phyloP scores from a whole-genome alignment of 495 filamentous ascomycete species.

The Patellaria atrata region DNA sequence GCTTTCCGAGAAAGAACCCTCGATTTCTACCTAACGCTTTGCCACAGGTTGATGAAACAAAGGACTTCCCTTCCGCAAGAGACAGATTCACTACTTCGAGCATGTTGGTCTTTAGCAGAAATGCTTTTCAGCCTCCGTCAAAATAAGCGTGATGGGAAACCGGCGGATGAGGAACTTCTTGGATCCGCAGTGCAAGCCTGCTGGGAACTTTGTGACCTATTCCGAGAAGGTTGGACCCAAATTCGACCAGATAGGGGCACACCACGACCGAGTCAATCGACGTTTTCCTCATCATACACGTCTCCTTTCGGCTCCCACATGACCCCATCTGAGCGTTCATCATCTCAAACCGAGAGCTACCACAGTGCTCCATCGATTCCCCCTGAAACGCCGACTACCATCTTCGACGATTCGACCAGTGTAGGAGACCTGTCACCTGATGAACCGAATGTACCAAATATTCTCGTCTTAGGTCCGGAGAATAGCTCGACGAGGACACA shows the following conservation, averaged over 20 bases:
- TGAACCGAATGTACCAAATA: constrained; percentile 60
- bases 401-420: constrained; percentile 92
- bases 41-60: constrained; percentile 90
- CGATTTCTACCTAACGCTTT: constrained; percentile 87
- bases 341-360: constrained; percentile 23
- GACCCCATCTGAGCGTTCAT: constrained; percentile 31
- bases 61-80: constrained; percentile 59
- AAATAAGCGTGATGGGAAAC: constrained; percentile 57
- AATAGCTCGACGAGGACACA: constrained; percentile 20
- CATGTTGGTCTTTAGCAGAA: constrained; percentile 83
- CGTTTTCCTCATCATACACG: constrained; percentile 34
- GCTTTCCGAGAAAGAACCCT: constrained; percentile 79
- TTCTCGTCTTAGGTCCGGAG: constrained; percentile 63
- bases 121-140: constrained; percentile 90
- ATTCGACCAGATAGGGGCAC: constrained; percentile 74
- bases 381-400: constrained; percentile 82
- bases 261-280: constrained; percentile 66
- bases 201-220: constrained; percentile 91
- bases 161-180: constrained; percentile 65
- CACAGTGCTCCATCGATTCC: constrained; percentile 25
- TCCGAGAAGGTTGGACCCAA: constrained; percentile 85
- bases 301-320: constrained; percentile 10
- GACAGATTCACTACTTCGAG: constrained; percentile 67
- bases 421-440: constrained; percentile 58
- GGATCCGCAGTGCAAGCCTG: constrained; percentile 81